Base-by-base conservation (phyloP, 306 rosid species). In the Cicer yamashitae region DNA sequence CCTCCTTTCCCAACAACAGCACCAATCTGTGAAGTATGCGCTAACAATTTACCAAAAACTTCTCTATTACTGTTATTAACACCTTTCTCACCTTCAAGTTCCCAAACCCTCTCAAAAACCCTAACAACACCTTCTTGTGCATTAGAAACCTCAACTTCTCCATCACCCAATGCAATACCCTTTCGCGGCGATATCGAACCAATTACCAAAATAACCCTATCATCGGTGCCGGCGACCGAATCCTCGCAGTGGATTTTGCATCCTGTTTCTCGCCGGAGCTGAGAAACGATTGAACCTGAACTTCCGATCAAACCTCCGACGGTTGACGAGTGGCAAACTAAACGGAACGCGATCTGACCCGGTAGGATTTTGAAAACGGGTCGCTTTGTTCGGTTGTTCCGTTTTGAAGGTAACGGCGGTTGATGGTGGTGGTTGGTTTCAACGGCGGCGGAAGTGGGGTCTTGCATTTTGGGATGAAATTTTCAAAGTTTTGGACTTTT, bases 1-100 rank as follows among this genome's bases (percentile, higher is more conserved):
- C 91, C 93, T 69, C 91, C 93, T 79, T 83, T 89, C 10, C 91
- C 93, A 48, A 87, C 82, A 51, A 89, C 84, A 5, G 85, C 88
- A 8, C 88, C 86, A 79, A 85, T 75, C 84, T 87, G 93, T 59
- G 89, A 84, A 6, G 70, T 74, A 73, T 85, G 88, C 0, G 88
- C 93, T 1, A 87, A 70, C 81, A 89, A 59, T 72, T 79, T 87
- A 22, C 88, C 84, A 30, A 77, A 17, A 4, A 79, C 86, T 66
- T 84, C 41, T 54, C 82, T 64, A 22, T 44, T 65, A 43, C 18
- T 8, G 13, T 30, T 74, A 15, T 30, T 74, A 39, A 18, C 12
- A 48, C 78, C 75, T 61, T 67, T 82, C 53, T 78, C 82, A 1
- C 70, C 70, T 48, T 76, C 87, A 20, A 83, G 73, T 22, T 59